Conservation (phyloP, 768 basidiomycete genomes). For the Lactarius tabidus region DNA sequence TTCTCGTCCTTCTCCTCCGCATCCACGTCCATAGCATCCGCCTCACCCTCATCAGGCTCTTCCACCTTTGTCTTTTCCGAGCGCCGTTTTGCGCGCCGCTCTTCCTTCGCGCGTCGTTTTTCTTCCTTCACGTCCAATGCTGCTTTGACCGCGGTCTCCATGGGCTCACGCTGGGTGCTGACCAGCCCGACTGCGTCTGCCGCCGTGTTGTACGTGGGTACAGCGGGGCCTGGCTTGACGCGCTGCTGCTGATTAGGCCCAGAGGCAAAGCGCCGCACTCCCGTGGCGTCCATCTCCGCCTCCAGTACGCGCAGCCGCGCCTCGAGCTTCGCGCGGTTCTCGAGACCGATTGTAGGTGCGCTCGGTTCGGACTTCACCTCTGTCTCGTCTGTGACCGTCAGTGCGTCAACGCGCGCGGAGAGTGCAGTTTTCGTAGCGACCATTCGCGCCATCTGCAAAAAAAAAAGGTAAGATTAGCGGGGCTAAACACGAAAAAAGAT, state of each 20-base stretch:
- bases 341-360: conserved; percentile 85
- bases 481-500: not conserved
- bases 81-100: conserved; percentile 64
- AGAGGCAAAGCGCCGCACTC: conserved; percentile 62
- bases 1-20: conserved; percentile 35
- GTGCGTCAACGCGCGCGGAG: conserved; percentile 95
- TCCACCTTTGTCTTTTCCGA: conserved; percentile 41
- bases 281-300: conserved; percentile 68
- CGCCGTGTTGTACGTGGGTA: conserved; percentile 79
- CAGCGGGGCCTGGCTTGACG: conserved; percentile 78
- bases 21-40: conserved; percentile 44
- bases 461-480: not conserved
- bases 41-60: conserved; percentile 30
- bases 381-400: conserved; percentile 82
- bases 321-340: conserved; percentile 93
- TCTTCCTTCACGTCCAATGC: conserved; percentile 84
- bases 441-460: conserved; percentile 94
- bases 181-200: conserved; percentile 82
- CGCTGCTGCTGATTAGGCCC: conserved; percentile 64
- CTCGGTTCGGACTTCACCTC: conserved; percentile 82
- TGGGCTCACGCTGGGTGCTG: conserved; percentile 80
- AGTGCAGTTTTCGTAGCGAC: conserved; percentile 97
- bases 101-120: conserved; percentile 77
- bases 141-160: conserved; percentile 68
- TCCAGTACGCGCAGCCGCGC: conserved; percentile 88